phyloP scores from a whole-genome alignment of 768 basidiomycete genomes.

The Agaricus subrufescens region DNA sequence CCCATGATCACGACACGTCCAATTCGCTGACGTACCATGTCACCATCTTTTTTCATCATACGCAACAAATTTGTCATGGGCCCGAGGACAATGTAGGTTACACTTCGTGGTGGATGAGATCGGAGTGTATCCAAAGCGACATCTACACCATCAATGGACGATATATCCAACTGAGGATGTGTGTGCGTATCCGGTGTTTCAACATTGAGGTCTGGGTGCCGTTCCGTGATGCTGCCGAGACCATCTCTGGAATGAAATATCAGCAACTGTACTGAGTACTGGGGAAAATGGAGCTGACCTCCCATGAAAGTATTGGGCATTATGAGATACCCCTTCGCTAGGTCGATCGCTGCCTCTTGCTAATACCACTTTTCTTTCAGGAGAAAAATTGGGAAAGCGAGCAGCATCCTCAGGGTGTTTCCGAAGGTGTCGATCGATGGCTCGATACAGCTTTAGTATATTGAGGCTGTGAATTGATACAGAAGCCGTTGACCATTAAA shows the following conservation, averaged over 20 bases:
- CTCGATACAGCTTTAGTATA: conserved; percentile 71
- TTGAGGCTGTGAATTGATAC: conserved; percentile 46
- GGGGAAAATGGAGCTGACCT: conserved; percentile 32
- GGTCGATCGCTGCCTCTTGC: conserved; percentile 62
- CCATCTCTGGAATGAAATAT: conserved; percentile 51
- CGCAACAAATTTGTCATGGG: conserved; percentile 79
- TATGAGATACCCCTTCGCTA: conserved; percentile 64
- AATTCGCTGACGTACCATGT: conserved; percentile 50
- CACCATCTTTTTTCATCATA: conserved; percentile 51
- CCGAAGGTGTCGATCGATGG: conserved; percentile 54
- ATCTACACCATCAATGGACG: conserved; percentile 44
- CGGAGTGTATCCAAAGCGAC: conserved; percentile 53
- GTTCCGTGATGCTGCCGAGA: conserved; percentile 50
- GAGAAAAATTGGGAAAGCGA: conserved; percentile 62
- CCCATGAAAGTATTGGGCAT: conserved; percentile 84
- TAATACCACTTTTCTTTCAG: conserved; percentile 51
- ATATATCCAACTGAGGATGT: conserved; percentile 43
- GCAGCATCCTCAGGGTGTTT: conserved; percentile 44
- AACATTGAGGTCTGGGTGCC: conserved; percentile 62
- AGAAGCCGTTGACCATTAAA: background rate
- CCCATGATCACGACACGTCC: conserved; percentile 88
- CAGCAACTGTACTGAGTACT: background rate
- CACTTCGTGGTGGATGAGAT: conserved; percentile 40
- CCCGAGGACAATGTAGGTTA: conserved; percentile 73
- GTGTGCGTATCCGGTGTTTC: conserved; percentile 15